phyloP scores from a whole-genome alignment of 108 stramenopile species.

The Discostella stelligeroides region DNA sequence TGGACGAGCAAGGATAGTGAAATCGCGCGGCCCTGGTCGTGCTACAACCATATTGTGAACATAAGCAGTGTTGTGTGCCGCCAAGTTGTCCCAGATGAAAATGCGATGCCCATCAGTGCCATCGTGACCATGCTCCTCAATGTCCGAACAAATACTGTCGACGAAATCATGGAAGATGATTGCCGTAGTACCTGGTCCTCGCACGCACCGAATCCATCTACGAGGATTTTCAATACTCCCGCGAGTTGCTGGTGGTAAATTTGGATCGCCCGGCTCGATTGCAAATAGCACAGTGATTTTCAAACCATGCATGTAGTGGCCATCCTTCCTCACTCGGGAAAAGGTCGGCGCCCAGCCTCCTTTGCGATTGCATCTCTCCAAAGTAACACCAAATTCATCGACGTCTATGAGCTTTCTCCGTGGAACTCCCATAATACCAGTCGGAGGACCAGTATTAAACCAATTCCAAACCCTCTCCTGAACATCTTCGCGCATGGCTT shows the following conservation, averaged over 20 bases:
- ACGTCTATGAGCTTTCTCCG: constrained; percentile 21
- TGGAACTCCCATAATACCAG: constrained; percentile 8
- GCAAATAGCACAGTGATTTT: too few relatives aligned
- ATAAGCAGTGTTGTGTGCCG: constrained; percentile 5
- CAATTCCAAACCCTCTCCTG: not conserved
- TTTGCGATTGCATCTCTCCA: constrained; percentile 22
- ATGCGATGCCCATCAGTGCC: constrained; percentile 13
- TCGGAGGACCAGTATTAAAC: constrained; percentile 1
- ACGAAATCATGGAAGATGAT: constrained; percentile 12
- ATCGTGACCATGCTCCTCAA: constrained; percentile 5
- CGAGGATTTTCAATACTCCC: constrained; percentile 12
- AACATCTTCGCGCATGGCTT: constrained; percentile 3
- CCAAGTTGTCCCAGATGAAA: constrained; percentile 19
- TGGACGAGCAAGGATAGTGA: constrained; percentile 5
- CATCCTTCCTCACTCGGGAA: constrained; percentile 13
- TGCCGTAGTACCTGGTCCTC: constrained; percentile 6
- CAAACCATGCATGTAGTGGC: constrained; percentile 14
- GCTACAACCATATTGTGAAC: constrained; percentile 5
- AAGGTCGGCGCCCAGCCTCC: not conserved
- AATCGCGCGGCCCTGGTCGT: not conserved
- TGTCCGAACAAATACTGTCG: constrained; percentile 6
- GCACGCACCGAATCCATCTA: constrained; percentile 6
- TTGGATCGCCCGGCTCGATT: too few relatives aligned
- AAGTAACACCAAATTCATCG: constrained; percentile 24
- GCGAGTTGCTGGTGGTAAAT: not conserved